A percentile compares a stretch with the other conserved stretches of the same genome.
Conservation (phyloP, 306 rosid genomes). For the Trifolium fragiferum region DNA sequence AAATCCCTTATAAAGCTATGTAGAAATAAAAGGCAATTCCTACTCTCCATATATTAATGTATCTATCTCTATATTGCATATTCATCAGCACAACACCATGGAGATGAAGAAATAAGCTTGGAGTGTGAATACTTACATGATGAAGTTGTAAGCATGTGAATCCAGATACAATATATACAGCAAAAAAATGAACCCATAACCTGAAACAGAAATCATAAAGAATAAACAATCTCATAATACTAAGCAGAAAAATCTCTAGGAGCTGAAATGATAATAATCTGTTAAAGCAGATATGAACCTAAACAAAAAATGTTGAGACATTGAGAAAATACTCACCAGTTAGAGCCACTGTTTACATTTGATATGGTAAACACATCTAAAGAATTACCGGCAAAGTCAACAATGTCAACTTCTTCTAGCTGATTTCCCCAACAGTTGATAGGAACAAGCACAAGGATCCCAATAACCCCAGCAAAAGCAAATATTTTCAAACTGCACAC, state of each 20-base stretch:
- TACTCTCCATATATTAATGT: neutral
- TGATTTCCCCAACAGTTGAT: constrained; percentile 76
- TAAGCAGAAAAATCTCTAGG: neutral
- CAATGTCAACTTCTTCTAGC: constrained; percentile 42
- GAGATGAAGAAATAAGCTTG: constrained; percentile 12
- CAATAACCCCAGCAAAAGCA: constrained; percentile 78
- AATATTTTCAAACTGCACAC: constrained; percentile 74
- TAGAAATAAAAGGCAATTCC: neutral
- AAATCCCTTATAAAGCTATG: too few relatives aligned
- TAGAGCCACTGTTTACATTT: constrained; percentile 49
- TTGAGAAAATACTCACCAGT: constrained; percentile 43
- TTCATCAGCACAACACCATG: constrained; percentile 2
- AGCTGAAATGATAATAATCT: neutral
- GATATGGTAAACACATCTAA: constrained; percentile 51
- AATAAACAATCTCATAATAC: constrained; percentile 6
- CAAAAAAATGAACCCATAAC: constrained; percentile 88
- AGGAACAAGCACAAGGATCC: constrained; percentile 83
- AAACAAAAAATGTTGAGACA: constrained; percentile 10
- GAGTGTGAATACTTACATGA: constrained; percentile 61
- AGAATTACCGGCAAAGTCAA: constrained; percentile 37
- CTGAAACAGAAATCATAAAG: constrained; percentile 49
- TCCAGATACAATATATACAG: constrained; percentile 78
- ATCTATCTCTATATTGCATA: neutral
- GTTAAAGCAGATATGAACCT: neutral
- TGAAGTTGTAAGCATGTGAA: constrained; percentile 77